These are phyloP conservation scores for Cryphonectria radicalis DNA, from an alignment of 2,329 filamentous ascomycete genomes.

Conservation along the genomic window DNA sequence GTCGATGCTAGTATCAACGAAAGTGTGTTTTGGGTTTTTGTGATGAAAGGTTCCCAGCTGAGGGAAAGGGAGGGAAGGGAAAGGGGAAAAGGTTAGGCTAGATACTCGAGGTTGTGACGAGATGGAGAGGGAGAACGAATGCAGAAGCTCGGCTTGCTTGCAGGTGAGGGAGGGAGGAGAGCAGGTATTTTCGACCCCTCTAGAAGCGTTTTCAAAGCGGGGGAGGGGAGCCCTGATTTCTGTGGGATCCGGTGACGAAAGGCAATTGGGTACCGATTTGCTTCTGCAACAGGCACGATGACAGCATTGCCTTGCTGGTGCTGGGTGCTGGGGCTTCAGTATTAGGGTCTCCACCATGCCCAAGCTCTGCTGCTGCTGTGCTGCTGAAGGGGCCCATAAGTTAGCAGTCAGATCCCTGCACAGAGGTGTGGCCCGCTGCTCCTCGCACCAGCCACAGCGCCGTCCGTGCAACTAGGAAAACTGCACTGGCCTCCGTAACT, in stretches of 20 bases:
- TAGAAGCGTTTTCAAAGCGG: conserved; percentile 34
- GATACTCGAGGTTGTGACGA: conserved; percentile 20
- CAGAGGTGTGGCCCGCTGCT: background rate
- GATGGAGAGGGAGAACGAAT: conserved; percentile 13
- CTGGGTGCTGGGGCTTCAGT: conserved; percentile 3
- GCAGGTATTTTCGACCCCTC: conserved; percentile 31
- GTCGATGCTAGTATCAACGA: conserved; percentile 6
- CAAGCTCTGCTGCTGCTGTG: conserved; percentile 6
- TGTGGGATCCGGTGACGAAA: conserved; percentile 32
- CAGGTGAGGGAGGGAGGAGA: conserved; percentile 7
- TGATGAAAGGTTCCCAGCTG: conserved; percentile 10
- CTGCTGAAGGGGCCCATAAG: background rate
- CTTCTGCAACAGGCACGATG: conserved; percentile 18
- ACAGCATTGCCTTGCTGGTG: conserved; percentile 20
- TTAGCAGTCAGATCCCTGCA: background rate
- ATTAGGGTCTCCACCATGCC: background rate
- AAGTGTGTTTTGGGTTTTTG: background rate
- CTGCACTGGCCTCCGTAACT: background rate
- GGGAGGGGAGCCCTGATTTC: conserved; percentile 35
- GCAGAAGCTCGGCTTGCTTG: conserved; percentile 23
- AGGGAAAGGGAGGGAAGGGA: conserved; percentile 15
- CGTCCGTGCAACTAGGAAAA: background rate
- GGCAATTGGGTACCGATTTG: conserved; percentile 1
- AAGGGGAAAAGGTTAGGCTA: conserved; percentile 19
- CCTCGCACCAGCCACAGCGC: conserved; percentile 6